Percentiles rank a stretch among this genome's conserved stretches.
These are phyloP conservation scores for Colletotrichum musae DNA, from an alignment of 2,329 filamentous ascomycete genomes.

Conservation along the genomic window DNA sequence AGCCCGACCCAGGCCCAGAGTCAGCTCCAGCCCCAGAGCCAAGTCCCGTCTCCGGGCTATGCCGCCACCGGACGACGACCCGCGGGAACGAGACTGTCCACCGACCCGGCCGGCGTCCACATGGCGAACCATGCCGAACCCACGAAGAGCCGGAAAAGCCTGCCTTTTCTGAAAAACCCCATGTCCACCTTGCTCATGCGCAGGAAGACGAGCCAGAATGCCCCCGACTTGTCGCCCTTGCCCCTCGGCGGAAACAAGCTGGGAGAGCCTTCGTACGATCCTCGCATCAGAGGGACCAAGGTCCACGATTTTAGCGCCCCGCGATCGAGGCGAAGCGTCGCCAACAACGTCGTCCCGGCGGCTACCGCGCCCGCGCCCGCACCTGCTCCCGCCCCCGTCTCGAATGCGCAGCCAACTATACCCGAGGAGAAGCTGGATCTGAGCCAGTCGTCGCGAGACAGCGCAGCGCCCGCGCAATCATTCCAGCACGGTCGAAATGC, in stretches of 20 bases:
- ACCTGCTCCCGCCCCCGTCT: conserved; percentile 8
- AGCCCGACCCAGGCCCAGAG: conserved; percentile 15
- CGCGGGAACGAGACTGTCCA: conserved; percentile 56
- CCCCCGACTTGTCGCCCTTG: conserved; percentile 58
- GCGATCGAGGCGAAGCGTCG: conserved; percentile 59
- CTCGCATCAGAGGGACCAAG: conserved; percentile 74
- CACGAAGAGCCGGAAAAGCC: conserved; percentile 65
- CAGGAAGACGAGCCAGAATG: conserved; percentile 67
- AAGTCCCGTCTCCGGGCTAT: conserved; percentile 21
- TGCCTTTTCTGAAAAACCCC: conserved; percentile 72
- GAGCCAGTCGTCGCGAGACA: conserved; percentile 42
- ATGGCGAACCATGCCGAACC: conserved; percentile 54
- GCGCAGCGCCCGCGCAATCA: conserved; percentile 22
- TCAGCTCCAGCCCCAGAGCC: conserved; percentile 9
- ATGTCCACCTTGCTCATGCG: conserved; percentile 72
- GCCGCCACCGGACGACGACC: conserved; percentile 58
- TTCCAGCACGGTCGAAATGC: conserved; percentile 32
- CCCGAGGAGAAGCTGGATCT: conserved; percentile 34
- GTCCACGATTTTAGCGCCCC: conserved; percentile 78
- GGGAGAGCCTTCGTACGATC: conserved; percentile 70
- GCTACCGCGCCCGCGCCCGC: conserved; percentile 18
- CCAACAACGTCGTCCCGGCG: conserved; percentile 44
- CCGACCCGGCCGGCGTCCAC: conserved; percentile 53
- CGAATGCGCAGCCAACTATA: conserved; percentile 26
- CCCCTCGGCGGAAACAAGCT: conserved; percentile 53